These are phyloP conservation scores for Suillus alpinus DNA, from an alignment of 768 basidiomycete species.

Conservation along the genomic window DNA sequence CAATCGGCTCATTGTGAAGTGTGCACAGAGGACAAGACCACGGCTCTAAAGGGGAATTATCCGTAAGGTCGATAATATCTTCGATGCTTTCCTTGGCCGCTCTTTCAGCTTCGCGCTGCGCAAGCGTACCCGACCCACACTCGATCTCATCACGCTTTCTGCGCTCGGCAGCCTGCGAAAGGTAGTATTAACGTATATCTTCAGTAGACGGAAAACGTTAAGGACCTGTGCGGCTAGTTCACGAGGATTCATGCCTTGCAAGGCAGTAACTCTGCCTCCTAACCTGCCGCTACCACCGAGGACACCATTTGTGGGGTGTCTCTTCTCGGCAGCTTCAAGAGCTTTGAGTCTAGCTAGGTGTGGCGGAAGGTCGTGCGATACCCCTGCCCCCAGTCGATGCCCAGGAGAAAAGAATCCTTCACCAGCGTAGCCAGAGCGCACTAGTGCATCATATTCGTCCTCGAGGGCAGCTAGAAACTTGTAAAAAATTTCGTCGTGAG, in stretches of 20 bases:
- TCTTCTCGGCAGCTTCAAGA: constrained; percentile 77
- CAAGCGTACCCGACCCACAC: constrained; percentile 62
- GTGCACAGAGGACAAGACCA: constrained; percentile 60
- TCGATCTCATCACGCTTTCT: constrained; percentile 69
- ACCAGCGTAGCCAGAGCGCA: constrained; percentile 79
- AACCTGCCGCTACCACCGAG: constrained; percentile 57
- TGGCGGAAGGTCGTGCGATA: constrained; percentile 66
- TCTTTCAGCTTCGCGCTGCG: constrained; percentile 61
- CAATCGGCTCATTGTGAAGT: constrained; percentile 48
- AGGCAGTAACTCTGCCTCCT: constrained; percentile 47
- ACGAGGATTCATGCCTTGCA: constrained; percentile 51
- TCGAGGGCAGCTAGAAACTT: constrained; percentile 69
- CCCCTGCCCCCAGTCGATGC: constrained; percentile 58
- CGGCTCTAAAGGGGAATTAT: constrained; percentile 22
- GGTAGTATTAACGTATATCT: neutral
- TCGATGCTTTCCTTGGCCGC: constrained; percentile 66
- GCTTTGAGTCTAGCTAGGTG: constrained; percentile 66
- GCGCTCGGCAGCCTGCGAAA: constrained; percentile 78
- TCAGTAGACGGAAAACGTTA: neutral
- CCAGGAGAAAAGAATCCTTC: constrained; percentile 90
- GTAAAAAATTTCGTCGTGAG: constrained; percentile 86
- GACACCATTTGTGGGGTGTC: constrained; percentile 43
- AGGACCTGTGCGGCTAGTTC: constrained; percentile 73
- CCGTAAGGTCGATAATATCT: constrained; percentile 55
- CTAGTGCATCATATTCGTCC: constrained; percentile 81